These are phyloP conservation scores for Solanum ossicruentum DNA, from an alignment of 257 asterid genomes.

Conservation along the genomic window DNA sequence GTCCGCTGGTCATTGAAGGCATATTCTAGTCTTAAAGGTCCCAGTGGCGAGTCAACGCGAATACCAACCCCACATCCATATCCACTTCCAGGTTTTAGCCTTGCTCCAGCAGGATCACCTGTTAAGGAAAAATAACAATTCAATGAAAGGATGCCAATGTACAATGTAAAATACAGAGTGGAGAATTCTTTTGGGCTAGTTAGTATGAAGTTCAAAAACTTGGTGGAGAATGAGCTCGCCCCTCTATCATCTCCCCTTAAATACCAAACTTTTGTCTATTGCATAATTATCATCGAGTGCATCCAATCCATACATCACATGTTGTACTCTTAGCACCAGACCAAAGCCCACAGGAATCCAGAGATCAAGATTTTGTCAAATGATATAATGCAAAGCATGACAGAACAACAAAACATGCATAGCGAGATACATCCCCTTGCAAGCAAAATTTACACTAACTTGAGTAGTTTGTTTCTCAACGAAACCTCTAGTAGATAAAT, in stretches of 20 bases:
- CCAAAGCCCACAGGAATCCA: not conserved
- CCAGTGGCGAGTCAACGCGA: conserved; percentile 87
- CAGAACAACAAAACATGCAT: not conserved
- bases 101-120: conserved; percentile 98
- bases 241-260: not conserved
- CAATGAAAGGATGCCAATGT: not conserved
- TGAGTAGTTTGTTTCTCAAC: not conserved
- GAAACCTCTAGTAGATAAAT: not conserved
- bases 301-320: not conserved
- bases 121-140: not conserved
- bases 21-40: conserved; percentile 88
- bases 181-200: not conserved
- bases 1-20: conserved; percentile 71
- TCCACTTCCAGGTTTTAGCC: conserved; percentile 92
- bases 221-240: not conserved
- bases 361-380: not conserved
- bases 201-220: not conserved
- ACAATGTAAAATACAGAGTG: not conserved
- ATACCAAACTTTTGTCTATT: not conserved
- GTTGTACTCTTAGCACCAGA: not conserved
- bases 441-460: not conserved
- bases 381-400: not conserved
- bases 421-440: not conserved
- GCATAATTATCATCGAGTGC: not conserved
- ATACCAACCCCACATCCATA: conserved; percentile 83